Conservation (phyloP, 2,329 filamentous ascomycete species). For the Colletotrichum sp. region DNA sequence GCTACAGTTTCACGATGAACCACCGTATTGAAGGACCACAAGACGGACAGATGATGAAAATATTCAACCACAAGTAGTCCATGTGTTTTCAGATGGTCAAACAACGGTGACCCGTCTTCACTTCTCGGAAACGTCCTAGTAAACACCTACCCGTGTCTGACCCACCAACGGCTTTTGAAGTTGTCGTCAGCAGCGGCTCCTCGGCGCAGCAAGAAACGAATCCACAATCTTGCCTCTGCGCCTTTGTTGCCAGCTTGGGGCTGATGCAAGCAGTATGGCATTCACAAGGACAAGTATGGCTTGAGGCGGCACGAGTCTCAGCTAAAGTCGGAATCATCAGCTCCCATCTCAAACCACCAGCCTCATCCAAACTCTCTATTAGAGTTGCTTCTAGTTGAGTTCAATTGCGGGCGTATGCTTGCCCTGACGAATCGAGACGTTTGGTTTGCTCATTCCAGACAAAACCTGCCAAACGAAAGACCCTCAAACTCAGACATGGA, state of each 20-base stretch:
- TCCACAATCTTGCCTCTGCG: background rate
- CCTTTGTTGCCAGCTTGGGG: background rate
- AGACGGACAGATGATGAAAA: background rate
- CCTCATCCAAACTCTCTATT: background rate
- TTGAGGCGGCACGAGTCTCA: background rate
- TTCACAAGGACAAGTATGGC: background rate
- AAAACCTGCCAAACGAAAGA: background rate
- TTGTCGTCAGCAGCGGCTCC: background rate
- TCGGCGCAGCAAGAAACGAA: background rate
- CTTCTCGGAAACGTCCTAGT: background rate
- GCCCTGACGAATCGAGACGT: background rate
- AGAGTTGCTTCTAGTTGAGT: background rate
- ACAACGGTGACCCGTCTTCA: background rate
- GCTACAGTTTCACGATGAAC: background rate
- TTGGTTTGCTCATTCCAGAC: background rate
- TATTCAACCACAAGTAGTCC: background rate
- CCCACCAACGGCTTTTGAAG: background rate
- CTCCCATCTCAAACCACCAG: background rate
- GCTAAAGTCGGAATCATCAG: background rate
- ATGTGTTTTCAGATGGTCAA: background rate
- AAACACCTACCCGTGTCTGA: background rate
- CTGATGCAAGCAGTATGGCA: background rate
- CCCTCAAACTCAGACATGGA: background rate
- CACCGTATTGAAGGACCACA: background rate
- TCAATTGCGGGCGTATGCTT: background rate